A percentile compares a stretch with the other conserved stretches of the same genome.
Conservation (phyloP, 2,329 filamentous ascomycete genomes). For the Chaetomiaceae sp. region DNA sequence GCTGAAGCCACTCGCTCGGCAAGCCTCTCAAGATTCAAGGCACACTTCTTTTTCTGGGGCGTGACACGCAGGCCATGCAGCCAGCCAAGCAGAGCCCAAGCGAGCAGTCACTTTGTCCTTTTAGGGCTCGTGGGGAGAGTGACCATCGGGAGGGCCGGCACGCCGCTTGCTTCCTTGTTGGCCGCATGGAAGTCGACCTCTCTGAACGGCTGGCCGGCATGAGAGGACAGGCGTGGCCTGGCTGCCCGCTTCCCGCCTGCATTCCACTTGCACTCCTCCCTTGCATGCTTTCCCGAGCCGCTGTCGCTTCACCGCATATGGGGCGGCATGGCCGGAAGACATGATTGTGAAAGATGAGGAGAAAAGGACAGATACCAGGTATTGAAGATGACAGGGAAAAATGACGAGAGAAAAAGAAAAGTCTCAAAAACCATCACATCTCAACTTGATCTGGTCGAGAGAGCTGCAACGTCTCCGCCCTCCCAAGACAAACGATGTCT, state of each 20-base stretch:
- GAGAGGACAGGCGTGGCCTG: not conserved
- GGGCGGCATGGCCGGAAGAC: not conserved
- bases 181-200: not conserved
- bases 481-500: not conserved
- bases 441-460: not conserved
- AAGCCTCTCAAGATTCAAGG: conserved; percentile 10
- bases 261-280: not conserved
- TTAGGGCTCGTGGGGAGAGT: not conserved
- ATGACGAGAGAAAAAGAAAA: too few species aligned
- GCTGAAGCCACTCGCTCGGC: conserved; percentile 13
- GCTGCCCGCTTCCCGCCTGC: not conserved
- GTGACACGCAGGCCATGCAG: conserved; percentile 13
- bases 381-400: too few species aligned
- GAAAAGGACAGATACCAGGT: too few species aligned
- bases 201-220: conserved; percentile 17
- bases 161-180: not conserved
- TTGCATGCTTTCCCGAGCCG: conserved; percentile 5
- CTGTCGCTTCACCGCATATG: not conserved
- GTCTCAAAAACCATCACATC: not conserved
- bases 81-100: not conserved
- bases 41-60: conserved; percentile 1
- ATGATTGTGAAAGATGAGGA: not conserved
- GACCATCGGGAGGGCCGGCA: conserved; percentile 6
- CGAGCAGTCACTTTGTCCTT: conserved; percentile 2
- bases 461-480: not conserved